Base-by-base conservation (phyloP, 805 yeast species). In the Ogataea nonfermentans region DNA sequence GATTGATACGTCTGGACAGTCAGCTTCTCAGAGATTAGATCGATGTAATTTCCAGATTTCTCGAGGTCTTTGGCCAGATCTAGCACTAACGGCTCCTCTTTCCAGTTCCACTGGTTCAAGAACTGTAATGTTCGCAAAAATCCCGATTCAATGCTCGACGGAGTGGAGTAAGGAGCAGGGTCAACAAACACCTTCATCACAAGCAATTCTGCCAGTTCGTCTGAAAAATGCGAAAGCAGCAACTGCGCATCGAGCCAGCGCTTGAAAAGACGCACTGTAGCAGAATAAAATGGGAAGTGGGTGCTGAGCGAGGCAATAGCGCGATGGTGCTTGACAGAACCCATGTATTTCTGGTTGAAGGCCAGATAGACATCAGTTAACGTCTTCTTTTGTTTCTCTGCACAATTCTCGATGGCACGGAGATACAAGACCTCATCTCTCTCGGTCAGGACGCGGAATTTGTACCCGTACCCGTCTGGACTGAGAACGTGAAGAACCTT, bases 81-180 rank as follows among this genome's bases (percentile, higher is more conserved):
- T 44, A 93, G 64, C 38, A 90, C 76, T 45, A 93, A 65, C 1
- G 96, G 84, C 32, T 83, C 88, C 47, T 85, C 95, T 52, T 78
- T 83, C 99, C 99, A 93, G 61, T 93, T 89, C 99, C 99, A 93
- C 29, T 64, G 65, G 17, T 95, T 73, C 31, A 93, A 60, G 53
- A 83, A 85, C 32, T 76, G 68, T 26, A 93, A 59, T 9, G 81
- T 74, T 43, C 93, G 80, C 43, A 86, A 66, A 57, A 93, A 88
- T 5, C 96, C 99, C 40, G 83, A 74, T 46, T 79, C 81, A 7
- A 83, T 79, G 40, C 91, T 80, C 19, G 82, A 77, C 3, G 99
- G 98, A 2, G 78, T 73, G 1, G 78, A 71, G 64, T 75, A 90
- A n/a, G 97, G 95, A 0, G 85, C 80, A 7, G 90, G 81, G 56